Evolutionary conservation across 2,329 filamentous ascomycete genomes (phyloP).

Genomic region (Penicillium freii): DNA sequence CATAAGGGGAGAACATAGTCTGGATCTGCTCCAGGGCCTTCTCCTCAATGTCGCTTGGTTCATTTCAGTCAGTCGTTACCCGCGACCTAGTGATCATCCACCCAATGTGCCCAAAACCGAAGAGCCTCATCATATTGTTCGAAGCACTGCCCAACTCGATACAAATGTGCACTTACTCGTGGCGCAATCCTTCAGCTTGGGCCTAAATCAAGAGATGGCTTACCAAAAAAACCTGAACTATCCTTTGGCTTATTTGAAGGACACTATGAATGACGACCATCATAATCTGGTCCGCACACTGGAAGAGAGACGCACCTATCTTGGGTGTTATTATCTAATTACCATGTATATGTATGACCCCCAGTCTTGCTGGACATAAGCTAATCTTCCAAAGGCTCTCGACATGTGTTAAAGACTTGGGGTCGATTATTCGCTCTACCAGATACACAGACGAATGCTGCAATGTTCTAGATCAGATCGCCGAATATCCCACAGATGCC

Average conservation of each 20-base stretch:
- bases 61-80: conserved; percentile 13
- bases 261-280: conserved; percentile 17
- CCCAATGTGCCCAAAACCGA: background rate
- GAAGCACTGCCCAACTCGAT: conserved; percentile 45
- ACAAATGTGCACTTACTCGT: conserved; percentile 52
- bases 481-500: conserved; percentile 50
- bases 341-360: conserved; percentile 47
- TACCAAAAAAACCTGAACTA: conserved; percentile 12
- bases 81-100: background rate
- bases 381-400: conserved; percentile 13
- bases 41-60: conserved; percentile 51
- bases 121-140: conserved; percentile 8
- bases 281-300: conserved; percentile 44
- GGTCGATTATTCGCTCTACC: conserved; percentile 54
- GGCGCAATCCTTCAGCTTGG: conserved; percentile 50
- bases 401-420: conserved; percentile 43
- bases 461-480: conserved; percentile 43
- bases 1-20: conserved; percentile 40
- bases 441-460: conserved; percentile 55
- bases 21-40: conserved; percentile 51
- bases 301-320: conserved; percentile 53
- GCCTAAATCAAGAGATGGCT: conserved; percentile 34
- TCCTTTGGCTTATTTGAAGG: conserved; percentile 12
- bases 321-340: conserved; percentile 56
- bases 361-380: background rate